These are phyloP conservation scores for Pelargonium fulgidum DNA, from an alignment of 441 rosid species.

Conservation along the genomic window DNA sequence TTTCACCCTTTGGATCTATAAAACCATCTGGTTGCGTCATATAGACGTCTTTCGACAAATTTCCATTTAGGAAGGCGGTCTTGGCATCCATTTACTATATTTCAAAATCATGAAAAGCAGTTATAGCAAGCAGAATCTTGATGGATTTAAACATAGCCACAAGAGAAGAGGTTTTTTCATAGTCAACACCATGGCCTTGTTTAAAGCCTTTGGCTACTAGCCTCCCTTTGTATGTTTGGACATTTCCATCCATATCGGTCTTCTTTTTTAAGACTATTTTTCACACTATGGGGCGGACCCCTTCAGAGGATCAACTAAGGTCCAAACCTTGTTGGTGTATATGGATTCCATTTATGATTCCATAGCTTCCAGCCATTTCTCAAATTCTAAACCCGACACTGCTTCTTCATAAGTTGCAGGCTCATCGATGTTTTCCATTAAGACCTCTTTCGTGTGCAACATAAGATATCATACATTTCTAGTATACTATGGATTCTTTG, in stretches of 20 bases:
- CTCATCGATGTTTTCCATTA: not conserved
- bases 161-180: slow-evolving; percentile 18
- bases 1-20: not conserved
- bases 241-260: slow-evolving; percentile 11
- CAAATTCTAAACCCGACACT: slow-evolving; percentile 3
- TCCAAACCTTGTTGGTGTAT: slow-evolving; percentile 14
- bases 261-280: too few relatives aligned
- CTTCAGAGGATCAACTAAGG: slow-evolving; percentile 5
- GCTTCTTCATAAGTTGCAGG: slow-evolving; percentile 9
- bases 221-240: slow-evolving; percentile 12
- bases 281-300: too few relatives aligned
- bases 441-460: too few relatives aligned
- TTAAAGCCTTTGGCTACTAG: slow-evolving; percentile 18
- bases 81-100: slow-evolving; percentile 17
- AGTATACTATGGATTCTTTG: too few relatives aligned
- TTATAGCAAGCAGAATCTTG: slow-evolving; percentile 13
- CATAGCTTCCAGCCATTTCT: slow-evolving; percentile 21
- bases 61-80: slow-evolving; percentile 1
- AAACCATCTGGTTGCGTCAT: slow-evolving; percentile 11
- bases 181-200: not conserved
- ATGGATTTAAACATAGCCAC: slow-evolving; percentile 19
- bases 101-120: not conserved
- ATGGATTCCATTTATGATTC: slow-evolving; percentile 18
- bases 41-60: slow-evolving; percentile 1
- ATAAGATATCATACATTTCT: too few relatives aligned